Conservation (phyloP, 257 asterid species). For the Solanum sejunctum region DNA sequence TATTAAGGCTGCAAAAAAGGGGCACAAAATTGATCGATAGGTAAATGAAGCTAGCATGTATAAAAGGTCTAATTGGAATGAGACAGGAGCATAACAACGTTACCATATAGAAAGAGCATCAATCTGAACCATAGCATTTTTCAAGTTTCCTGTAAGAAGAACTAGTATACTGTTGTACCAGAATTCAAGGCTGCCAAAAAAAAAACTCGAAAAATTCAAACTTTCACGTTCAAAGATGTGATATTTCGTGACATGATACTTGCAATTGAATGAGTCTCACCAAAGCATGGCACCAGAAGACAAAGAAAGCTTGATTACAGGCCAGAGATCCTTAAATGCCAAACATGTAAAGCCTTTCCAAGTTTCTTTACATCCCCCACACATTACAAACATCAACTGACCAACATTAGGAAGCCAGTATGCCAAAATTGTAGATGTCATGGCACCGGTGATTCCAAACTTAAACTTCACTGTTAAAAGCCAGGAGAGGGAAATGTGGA, state of each 20-base stretch:
- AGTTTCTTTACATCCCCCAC: conserved; percentile 61
- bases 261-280: conserved; percentile 8
- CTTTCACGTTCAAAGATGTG: not conserved
- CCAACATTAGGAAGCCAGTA: conserved; percentile 73
- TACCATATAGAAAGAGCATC: conserved; percentile 76
- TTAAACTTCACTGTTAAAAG: conserved; percentile 37
- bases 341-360: conserved; percentile 57
- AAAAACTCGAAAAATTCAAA: not conserved
- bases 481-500: conserved; percentile 53
- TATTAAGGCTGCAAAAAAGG: conserved; percentile 23
- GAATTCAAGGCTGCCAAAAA: conserved; percentile 41
- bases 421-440: conserved; percentile 50
- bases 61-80: not conserved
- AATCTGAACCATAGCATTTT: conserved; percentile 51
- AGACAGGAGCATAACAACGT: not conserved
- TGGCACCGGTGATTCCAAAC: conserved; percentile 48
- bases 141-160: conserved; percentile 55
- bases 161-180: conserved; percentile 65
- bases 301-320: conserved; percentile 54
- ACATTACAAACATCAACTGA: conserved; percentile 28
- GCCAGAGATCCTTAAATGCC: conserved; percentile 63
- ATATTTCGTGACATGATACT: not conserved
- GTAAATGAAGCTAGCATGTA: not conserved
- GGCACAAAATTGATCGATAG: not conserved
- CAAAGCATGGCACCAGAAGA: conserved; percentile 78